Evolutionary conservation across 352 stramenopile species (phyloP).

Genomic region (Achlya hypogyna): DNA sequence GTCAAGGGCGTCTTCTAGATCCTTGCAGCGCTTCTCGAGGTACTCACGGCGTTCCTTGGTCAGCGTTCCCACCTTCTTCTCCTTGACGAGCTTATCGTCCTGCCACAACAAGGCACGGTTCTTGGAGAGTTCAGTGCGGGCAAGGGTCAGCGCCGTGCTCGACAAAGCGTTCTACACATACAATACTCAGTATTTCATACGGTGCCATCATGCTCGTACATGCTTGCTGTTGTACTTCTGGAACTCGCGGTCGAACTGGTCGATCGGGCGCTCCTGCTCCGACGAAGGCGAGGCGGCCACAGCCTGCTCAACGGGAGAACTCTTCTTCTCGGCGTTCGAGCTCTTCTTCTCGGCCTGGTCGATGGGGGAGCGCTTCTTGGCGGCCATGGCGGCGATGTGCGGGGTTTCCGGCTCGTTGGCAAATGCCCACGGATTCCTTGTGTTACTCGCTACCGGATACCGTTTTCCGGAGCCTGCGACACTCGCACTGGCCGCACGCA

Average conservation of each 20-base stretch:
- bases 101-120: conserved; percentile 68
- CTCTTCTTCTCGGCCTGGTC: neutral
- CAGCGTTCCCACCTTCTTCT: conserved; percentile 54
- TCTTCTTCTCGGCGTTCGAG: no score
- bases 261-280: conserved; percentile 20
- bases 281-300: no score
- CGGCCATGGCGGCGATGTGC: neutral
- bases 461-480: neutral
- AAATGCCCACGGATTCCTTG: neutral
- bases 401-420: neutral
- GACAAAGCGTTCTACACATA: conserved; percentile 14
- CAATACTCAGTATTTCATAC: neutral
- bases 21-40: conserved; percentile 68
- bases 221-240: conserved; percentile 80
- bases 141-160: conserved; percentile 49
- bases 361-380: neutral
- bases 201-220: conserved; percentile 22
- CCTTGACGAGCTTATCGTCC: conserved; percentile 78
- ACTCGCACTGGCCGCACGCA: conserved; percentile 1
- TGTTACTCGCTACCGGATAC: neutral
- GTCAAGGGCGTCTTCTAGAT: conserved; percentile 65
- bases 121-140: conserved; percentile 70
- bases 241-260: conserved; percentile 83
- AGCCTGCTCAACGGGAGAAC: no score
- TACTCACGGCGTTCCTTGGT: conserved; percentile 35